phyloP scores from a whole-genome alignment of 768 basidiomycete genomes.

The Collybiopsis luxurians region DNA sequence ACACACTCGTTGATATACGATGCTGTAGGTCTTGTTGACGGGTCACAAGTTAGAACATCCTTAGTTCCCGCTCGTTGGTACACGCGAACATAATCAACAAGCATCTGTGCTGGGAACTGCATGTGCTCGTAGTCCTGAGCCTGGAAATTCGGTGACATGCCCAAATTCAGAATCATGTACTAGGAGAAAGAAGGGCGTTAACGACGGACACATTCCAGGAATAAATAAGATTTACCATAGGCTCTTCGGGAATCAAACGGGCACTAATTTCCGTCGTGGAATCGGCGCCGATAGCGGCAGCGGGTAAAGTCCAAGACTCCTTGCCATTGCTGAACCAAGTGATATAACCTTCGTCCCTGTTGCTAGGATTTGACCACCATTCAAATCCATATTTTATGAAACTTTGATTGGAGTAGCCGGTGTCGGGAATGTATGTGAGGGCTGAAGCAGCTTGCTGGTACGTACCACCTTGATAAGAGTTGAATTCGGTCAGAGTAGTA shows the following conservation, averaged over 20 bases:
- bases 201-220: conserved; percentile 9
- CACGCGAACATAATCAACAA: conserved; percentile 86
- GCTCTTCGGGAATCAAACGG: conserved; percentile 86
- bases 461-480: conserved; percentile 66
- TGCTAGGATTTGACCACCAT: conserved; percentile 71
- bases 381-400: conserved; percentile 76
- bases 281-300: conserved; percentile 70
- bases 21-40: conserved; percentile 71
- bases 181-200: conserved; percentile 20
- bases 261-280: conserved; percentile 50
- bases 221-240: conserved; percentile 78
- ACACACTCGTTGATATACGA: conserved; percentile 71
- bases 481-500: conserved; percentile 47
- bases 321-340: conserved; percentile 75
- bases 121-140: conserved; percentile 67
- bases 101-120: conserved; percentile 76
- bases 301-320: conserved; percentile 69
- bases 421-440: conserved; percentile 50
- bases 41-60: conserved; percentile 77
- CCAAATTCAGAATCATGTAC: conserved; percentile 86
- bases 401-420: conserved; percentile 51
- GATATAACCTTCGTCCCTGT: conserved; percentile 70
- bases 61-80: conserved; percentile 77
- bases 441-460: conserved; percentile 78
- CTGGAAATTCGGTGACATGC: conserved; percentile 79